These are phyloP conservation scores for Dichotomopilus funicola DNA, from an alignment of 2,329 filamentous ascomycete species.

Conservation along the genomic window DNA sequence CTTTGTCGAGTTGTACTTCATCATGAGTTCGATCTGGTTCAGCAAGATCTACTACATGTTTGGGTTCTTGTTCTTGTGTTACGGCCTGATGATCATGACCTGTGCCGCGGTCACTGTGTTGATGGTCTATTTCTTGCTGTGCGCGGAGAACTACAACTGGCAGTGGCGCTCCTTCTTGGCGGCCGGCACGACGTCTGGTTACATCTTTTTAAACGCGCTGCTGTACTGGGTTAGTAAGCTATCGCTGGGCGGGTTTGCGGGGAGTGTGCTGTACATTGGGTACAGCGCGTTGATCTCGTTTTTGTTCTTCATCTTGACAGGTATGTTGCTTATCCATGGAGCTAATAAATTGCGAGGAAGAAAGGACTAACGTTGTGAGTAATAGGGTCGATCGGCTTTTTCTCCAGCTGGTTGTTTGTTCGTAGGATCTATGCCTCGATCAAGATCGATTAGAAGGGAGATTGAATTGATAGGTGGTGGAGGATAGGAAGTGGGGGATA, in stretches of 20 bases:
- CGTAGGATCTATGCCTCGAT: slow-evolving; percentile 94
- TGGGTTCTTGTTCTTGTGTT: slow-evolving; percentile 96
- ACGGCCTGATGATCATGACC: slow-evolving; percentile 93
- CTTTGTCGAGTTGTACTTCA: slow-evolving; percentile 97
- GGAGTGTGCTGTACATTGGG: slow-evolving; percentile 84
- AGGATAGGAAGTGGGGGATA: not conserved
- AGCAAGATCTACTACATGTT: slow-evolving; percentile 99
- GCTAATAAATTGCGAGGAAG: not conserved
- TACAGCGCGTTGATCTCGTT: slow-evolving; percentile 87
- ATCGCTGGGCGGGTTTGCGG: slow-evolving; percentile 75
- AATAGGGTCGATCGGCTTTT: slow-evolving; percentile 87
- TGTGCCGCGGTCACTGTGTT: slow-evolving; percentile 87
- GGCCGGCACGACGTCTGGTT: slow-evolving; percentile 81
- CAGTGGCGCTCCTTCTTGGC: slow-evolving; percentile 94
- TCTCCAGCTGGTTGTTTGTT: slow-evolving; percentile 90
- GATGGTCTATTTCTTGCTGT: slow-evolving; percentile 93
- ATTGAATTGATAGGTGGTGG: not conserved
- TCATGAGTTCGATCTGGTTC: slow-evolving; percentile 99
- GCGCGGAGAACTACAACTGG: slow-evolving; percentile 97
- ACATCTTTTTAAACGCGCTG: slow-evolving; percentile 87
- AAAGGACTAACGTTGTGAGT: too few relatives aligned
- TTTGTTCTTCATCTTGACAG: slow-evolving; percentile 87
- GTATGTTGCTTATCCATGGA: slow-evolving; percentile 48
- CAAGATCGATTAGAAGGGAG: slow-evolving; percentile 71
- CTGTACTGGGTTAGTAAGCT: slow-evolving; percentile 88